These are phyloP conservation scores for Fusarium fracticaudum DNA, from an alignment of 2,329 filamentous ascomycete genomes.

Conservation along the genomic window DNA sequence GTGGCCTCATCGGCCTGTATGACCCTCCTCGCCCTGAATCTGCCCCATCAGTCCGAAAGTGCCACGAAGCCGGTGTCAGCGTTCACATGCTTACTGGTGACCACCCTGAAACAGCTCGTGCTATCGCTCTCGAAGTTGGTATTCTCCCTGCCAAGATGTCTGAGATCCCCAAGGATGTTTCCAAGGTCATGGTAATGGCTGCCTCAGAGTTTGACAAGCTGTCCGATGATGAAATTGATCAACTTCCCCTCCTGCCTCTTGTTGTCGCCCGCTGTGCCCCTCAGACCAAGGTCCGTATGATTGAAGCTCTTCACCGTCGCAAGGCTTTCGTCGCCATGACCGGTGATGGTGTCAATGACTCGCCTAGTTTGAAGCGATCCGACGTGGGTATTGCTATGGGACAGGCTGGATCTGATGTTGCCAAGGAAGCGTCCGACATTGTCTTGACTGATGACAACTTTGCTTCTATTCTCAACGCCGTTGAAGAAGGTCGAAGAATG, in stretches of 20 bases:
- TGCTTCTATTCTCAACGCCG: slow-evolving; percentile 74
- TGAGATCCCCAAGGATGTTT: slow-evolving; percentile 61
- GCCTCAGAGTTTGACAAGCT: slow-evolving; percentile 74
- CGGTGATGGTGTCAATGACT: slow-evolving; percentile 77
- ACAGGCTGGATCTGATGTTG: slow-evolving; percentile 73
- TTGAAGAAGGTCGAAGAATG: slow-evolving; percentile 76
- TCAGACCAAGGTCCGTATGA: slow-evolving; percentile 79
- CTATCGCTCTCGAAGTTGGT: slow-evolving; percentile 71
- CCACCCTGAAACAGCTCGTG: slow-evolving; percentile 70
- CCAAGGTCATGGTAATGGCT: slow-evolving; percentile 71
- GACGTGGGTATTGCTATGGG: slow-evolving; percentile 80
- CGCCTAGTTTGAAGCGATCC: slow-evolving; percentile 71
- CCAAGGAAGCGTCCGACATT: slow-evolving; percentile 74
- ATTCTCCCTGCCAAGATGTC: slow-evolving; percentile 65
- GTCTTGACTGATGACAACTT: slow-evolving; percentile 79
- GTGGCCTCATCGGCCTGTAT: slow-evolving; percentile 77
- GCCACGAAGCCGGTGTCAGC: slow-evolving; percentile 69
- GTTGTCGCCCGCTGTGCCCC: slow-evolving; percentile 77
- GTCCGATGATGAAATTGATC: slow-evolving; percentile 70
- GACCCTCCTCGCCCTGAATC: slow-evolving; percentile 77
- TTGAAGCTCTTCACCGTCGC: slow-evolving; percentile 75
- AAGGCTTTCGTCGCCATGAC: slow-evolving; percentile 76
- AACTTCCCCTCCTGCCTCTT: slow-evolving; percentile 69
- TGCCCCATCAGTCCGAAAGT: slow-evolving; percentile 64
- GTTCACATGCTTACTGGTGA: slow-evolving; percentile 79